phyloP scores from a whole-genome alignment of 2,329 filamentous ascomycete genomes.

The Diaporthe vaccinii region DNA sequence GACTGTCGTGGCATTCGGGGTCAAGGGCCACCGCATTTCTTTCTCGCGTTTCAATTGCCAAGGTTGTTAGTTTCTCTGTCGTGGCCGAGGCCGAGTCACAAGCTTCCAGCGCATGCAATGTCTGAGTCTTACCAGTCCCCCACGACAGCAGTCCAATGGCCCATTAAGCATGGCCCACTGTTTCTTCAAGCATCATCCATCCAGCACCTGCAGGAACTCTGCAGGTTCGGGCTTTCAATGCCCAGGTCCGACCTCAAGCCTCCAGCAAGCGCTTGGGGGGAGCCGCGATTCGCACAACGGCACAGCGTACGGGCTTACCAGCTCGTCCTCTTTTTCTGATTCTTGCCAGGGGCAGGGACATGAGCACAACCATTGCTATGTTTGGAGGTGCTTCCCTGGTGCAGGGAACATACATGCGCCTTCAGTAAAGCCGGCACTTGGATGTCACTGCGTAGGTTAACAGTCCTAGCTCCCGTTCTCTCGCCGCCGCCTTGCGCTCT shows the following conservation, averaged over 20 bases:
- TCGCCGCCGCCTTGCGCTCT: conserved; percentile 13
- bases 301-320: not conserved
- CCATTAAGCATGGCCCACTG: not conserved
- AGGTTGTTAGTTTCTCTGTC: conserved; percentile 1
- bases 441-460: conserved; percentile 31
- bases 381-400: not conserved
- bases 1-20: not conserved
- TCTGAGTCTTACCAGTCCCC: conserved; percentile 24
- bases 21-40: not conserved
- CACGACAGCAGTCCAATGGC: conserved; percentile 7
- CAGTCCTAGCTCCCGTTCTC: conserved; percentile 14
- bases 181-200: conserved; percentile 28
- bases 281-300: not conserved
- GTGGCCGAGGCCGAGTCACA: conserved; percentile 25
- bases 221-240: conserved; percentile 16
- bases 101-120: conserved; percentile 34
- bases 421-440: conserved; percentile 8
- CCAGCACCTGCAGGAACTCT: conserved; percentile 24
- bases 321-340: not conserved
- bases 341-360: not conserved
- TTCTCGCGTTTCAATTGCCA: conserved; percentile 20
- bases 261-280: conserved; percentile 18
- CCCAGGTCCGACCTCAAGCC: conserved; percentile 7
- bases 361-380: conserved; percentile 1
- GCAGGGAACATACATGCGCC: conserved; percentile 22